Base-by-base conservation (phyloP, 257 asterid species). In the Fraxinus excelsior region DNA sequence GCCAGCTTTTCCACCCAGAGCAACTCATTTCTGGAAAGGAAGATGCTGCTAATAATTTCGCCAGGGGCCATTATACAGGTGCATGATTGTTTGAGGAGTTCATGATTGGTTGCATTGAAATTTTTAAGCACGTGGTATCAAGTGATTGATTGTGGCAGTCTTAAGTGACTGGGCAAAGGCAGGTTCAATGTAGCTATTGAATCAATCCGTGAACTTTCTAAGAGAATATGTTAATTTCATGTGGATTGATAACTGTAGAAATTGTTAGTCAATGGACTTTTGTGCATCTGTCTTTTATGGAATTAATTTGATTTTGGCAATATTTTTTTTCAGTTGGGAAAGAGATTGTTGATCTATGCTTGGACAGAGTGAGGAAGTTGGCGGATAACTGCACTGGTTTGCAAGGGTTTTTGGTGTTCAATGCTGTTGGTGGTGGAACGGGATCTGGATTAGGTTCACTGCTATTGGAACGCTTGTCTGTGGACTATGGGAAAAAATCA, bases 1-100 rank as follows among this genome's bases (percentile, higher is more conserved):
- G 89, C 70, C 89, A 85, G 84, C 86, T 85, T 62, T 85, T 85
- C 83, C 89, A 85, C 83, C 89, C 89, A 6, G 89, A 85, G 60
- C 89, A 85, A 80, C 89, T 85, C 78, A 85, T 85, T 69, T 85
- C 89, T 3, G 89, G 89, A 44, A 85, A 85, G 86, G 89, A 85
- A 78, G 89, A 85, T 73, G 89, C 89, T 44, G 89, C 89, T 74
- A 85, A 85, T 81, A 82, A 85, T 73, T 85, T 85, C 32, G 89
- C 89, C 60, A 73, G 89, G 66, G 89, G 89, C 31, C 89, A 85
- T 66, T 85, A 85, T 58, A 85, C 89, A 0, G 89, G 89, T 82
- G 60, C 56, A 68, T 23, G 1, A 40, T 44, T 49, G 58, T 76
- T 70, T 64, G n/a, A 67, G 60, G 67, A 81, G 40, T 46, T 51